Base-by-base conservation (phyloP, 345 rosid species). In the Populus euphratica region DNA sequence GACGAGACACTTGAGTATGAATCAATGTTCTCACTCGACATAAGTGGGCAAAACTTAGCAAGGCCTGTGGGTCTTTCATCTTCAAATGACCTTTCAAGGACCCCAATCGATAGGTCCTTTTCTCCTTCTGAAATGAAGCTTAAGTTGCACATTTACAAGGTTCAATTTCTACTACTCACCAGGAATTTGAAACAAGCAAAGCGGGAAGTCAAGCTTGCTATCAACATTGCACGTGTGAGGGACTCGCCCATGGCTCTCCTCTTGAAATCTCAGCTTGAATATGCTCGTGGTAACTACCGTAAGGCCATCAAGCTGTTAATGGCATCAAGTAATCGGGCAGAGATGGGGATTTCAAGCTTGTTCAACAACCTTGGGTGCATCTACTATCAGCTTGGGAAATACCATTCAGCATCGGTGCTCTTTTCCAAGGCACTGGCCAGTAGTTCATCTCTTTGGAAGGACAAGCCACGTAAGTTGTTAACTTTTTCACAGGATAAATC, bases 181-280 rank as follows among this genome's bases (percentile, higher is more conserved):
- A 91, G 96, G 80, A 96, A 96, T 82, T 78, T 96, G 79, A 94
- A 92, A 84, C 89, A 90, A 79, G 99, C 97, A 2, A 96, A 96
- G 88, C 97, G 98, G 33, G 99, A 96, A 89, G 90, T 96, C 50
- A 96, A 96, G 86, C 97, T 88, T 85, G 95, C 98, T 17, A 90
- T 96, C 89, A 94, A 94, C 84, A 88, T 90, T 81, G 95, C 93
- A 73, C 94, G 97, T 35, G 92, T 92, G 74, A 87, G 90, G 77
- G 99, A 94, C 81, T 96, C 98, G 64, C 87, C 98, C 44, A 82
- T 82, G 82, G 98, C 98, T 83, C 93, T 94, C 70, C 88, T 92
- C 73, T 83, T 96, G 89, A 96, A 94, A 89, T 89, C 99, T 77
- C 92, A 96, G 90, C 92, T 96, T 78, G 99, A 96, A 85, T 90